phyloP scores from a whole-genome alignment of 23 red algal species.

The Gracilariopsis chorda region DNA sequence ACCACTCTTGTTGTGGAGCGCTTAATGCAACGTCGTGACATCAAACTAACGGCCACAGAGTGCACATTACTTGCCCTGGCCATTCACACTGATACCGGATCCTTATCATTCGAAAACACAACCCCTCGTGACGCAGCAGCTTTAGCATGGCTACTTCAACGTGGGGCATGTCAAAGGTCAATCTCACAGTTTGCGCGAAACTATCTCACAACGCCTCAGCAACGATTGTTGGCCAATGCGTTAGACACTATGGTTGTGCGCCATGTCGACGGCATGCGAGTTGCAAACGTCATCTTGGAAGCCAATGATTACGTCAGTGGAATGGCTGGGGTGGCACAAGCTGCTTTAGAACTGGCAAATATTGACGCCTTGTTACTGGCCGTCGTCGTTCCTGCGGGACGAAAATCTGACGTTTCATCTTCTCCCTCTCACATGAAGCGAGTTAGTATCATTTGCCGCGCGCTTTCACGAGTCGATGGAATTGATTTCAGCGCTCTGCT shows the following conservation, averaged over 20 bases:
- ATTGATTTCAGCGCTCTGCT: constrained; percentile 56
- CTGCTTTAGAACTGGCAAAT: constrained; percentile 36
- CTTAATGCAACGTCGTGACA: constrained; percentile 5
- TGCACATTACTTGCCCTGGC: constrained; percentile 55
- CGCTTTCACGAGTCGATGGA: constrained; percentile 31
- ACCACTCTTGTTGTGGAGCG: constrained; percentile 61
- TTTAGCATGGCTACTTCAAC: constrained; percentile 32
- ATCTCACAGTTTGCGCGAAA: constrained; percentile 54
- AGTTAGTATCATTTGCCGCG: constrained; percentile 47
- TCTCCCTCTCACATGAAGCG: background rate
- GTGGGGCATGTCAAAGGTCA: constrained; percentile 45
- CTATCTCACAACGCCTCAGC: constrained; percentile 41
- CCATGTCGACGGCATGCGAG: background rate
- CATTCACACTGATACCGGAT: constrained; percentile 65
- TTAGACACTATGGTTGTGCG: constrained; percentile 26
- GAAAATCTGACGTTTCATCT: background rate
- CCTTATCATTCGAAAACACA: constrained; percentile 47
- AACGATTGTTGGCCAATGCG: constrained; percentile 35
- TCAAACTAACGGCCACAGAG: constrained; percentile 13
- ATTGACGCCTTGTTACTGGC: constrained; percentile 45
- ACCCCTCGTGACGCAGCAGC: constrained; percentile 55
- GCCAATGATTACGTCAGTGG: constrained; percentile 57
- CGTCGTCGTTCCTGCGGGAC: background rate
- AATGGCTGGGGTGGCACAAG: constrained; percentile 48
- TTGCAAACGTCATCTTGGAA: constrained; percentile 24